phyloP scores from a whole-genome alignment of 306 rosid species.

The Quercus parvula region DNA sequence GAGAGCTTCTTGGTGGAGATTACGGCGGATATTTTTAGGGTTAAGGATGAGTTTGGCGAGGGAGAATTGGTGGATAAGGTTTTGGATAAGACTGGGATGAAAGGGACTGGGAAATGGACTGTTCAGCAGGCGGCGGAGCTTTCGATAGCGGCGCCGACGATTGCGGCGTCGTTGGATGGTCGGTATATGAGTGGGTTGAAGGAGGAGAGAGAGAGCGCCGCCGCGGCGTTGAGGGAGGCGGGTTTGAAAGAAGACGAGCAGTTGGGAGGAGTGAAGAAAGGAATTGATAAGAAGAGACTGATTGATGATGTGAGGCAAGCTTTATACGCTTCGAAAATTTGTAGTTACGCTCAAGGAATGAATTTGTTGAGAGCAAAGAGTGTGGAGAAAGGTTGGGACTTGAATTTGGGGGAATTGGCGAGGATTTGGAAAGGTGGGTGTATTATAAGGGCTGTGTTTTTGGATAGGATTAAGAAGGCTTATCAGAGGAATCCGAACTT shows the following conservation, averaged over 20 bases:
- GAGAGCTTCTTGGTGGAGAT: constrained; percentile 87
- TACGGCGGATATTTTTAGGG: constrained; percentile 83
- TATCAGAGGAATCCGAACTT: constrained; percentile 77
- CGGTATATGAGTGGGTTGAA: constrained; percentile 83
- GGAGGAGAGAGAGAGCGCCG: constrained; percentile 88
- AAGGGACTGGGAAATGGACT: constrained; percentile 96
- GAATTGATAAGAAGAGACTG: constrained; percentile 72
- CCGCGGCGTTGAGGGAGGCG: constrained; percentile 58
- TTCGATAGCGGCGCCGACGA: constrained; percentile 82
- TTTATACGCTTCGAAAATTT: constrained; percentile 86
- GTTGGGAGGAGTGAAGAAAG: constrained; percentile 23
- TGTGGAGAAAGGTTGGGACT: constrained; percentile 71
- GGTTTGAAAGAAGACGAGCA: constrained; percentile 65
- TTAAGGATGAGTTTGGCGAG: constrained; percentile 58
- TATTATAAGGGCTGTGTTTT: constrained; percentile 83
- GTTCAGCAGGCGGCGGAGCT: constrained; percentile 96
- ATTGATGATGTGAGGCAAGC: constrained; percentile 97
- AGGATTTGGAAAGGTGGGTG: constrained; percentile 99
- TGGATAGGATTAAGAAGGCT: constrained; percentile 93
- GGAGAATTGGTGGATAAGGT: constrained; percentile 85
- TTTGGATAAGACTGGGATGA: constrained; percentile 92
- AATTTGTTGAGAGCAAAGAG: constrained; percentile 91
- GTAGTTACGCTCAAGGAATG: constrained; percentile 98
- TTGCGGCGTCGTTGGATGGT: constrained; percentile 86
- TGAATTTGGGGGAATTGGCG: constrained; percentile 87